A percentile compares a stretch with the other conserved stretches of the same genome.
Evolutionary conservation across 106 monocot species (phyloP).

Genomic region (Apostasia ramifera): DNA sequence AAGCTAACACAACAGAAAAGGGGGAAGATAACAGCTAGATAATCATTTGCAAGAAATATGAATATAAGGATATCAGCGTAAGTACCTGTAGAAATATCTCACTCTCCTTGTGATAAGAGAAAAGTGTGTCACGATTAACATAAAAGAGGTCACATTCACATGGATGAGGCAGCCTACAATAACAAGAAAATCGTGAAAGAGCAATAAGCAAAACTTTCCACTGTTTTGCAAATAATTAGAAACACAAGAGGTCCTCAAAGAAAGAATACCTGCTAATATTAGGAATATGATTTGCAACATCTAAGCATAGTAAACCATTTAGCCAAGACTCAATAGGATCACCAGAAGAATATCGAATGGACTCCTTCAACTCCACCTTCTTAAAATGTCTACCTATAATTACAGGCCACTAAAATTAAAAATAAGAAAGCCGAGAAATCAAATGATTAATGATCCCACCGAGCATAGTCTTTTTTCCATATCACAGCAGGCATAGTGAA

Average conservation of each 20-base stretch:
- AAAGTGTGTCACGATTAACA: conserved; percentile 94
- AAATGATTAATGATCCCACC: too few relatives aligned
- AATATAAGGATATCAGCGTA: neutral
- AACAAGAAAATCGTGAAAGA: conserved; percentile 4
- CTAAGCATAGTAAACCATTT: conserved; percentile 86
- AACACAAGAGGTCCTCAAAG: neutral
- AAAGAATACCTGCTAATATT: conserved; percentile 51
- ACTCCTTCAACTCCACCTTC: conserved; percentile 82
- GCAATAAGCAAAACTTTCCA: neutral
- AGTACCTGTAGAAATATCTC: conserved; percentile 93
- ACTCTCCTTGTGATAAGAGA: conserved; percentile 97
- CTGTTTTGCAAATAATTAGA: too few relatives aligned
- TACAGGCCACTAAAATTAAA: conserved; percentile 1
- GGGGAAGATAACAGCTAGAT: neutral
- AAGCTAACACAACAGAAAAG: neutral
- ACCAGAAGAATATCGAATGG: conserved; percentile 91
- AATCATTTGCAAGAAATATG: conserved; percentile 1
- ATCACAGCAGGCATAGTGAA: too few relatives aligned
- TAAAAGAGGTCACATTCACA: conserved; percentile 92
- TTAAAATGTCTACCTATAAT: conserved; percentile 65
- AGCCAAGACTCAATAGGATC: conserved; percentile 98
- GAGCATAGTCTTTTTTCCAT: too few relatives aligned
- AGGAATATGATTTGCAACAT: conserved; percentile 74
- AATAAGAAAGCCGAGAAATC: neutral
- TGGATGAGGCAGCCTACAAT: conserved; percentile 69